Evolutionary conservation across 129 eudicot genomes (phyloP), one percentile per base, ranked within the genome.

Genomic region (Silybum marianum): DNA sequence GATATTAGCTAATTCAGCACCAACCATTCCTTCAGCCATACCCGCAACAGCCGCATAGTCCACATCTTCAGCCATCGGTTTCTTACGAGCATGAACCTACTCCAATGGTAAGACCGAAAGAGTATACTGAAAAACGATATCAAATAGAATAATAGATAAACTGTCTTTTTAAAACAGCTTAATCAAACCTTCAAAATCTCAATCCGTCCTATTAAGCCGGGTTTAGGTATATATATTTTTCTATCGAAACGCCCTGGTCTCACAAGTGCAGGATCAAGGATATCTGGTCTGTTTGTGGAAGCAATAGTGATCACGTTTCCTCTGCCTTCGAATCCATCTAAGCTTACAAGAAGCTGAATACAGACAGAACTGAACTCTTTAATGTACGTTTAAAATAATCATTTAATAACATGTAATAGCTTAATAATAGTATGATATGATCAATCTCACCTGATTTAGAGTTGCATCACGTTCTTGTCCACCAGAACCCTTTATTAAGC

Each of bases 391-490:
- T 24, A 79, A 74, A 71, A 14, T 23, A 42, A 76, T 71, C 23
- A 81, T 36, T 69, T 58, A 67, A 81, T 6, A 25, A 42, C 25
- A 23, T 16, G 5, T 26, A 10, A 46, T 11, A 54, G 14, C 9
- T 77, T 18, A 28, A 14, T 18, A 28, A 14, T 24, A 21, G 24
- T 2, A 71, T 21, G 18, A 68, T 1, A 75, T 71, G 75, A 22
- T 46, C 4, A 30, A 81, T 75, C 63, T 80, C 48, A 95, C 99
- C 97, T 95, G 99, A 89, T 95, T 95, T 44, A 95, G 71, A 78
- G 99, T 95, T 69, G 99, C 99, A 85, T 95, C 99, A 79, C 99
- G 99, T 86, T 95, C 99, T 87, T 90, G 94, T 76, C 99, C 99
- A 88, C 99, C 99, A 26, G 99, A 92, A 66, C 99, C 99, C 85